A percentile compares a stretch with the other conserved stretches of the same genome.
Conservation (phyloP, 2,329 filamentous ascomycete genomes). For the Aspergillus sp. region DNA sequence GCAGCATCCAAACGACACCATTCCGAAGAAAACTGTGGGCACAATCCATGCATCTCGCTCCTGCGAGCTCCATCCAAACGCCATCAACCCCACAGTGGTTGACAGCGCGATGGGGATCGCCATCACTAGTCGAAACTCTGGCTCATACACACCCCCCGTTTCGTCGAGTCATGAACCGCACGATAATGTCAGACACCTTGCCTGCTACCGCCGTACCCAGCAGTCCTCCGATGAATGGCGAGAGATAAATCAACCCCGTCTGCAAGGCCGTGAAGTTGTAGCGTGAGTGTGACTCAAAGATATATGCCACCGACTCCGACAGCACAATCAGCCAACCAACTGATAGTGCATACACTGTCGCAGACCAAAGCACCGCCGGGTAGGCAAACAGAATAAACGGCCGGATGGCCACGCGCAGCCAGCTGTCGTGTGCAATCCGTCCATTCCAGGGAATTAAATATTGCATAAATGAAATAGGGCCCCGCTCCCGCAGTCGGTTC, state of each 20-base stretch:
- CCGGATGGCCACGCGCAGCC: constrained; percentile 70
- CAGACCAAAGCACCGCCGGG: constrained; percentile 83
- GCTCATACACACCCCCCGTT: constrained; percentile 96
- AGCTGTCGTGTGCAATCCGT: constrained; percentile 70
- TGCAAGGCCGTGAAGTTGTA: constrained; percentile 82
- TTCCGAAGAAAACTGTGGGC: constrained; percentile 86
- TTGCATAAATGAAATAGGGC: constrained; percentile 66
- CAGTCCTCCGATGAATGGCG: constrained; percentile 82
- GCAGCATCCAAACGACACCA: constrained; percentile 88
- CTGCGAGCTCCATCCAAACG: constrained; percentile 88
- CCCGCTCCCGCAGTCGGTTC: constrained; percentile 60
- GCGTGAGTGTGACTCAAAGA: constrained; percentile 63
- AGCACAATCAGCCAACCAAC: constrained; percentile 95
- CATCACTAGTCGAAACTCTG: constrained; percentile 90
- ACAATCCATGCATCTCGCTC: constrained; percentile 78
- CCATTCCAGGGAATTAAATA: constrained; percentile 75
- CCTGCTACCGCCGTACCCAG: constrained; percentile 90
- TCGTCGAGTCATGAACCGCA: constrained; percentile 71
- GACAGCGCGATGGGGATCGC: constrained; percentile 70
- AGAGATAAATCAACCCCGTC: constrained; percentile 82
- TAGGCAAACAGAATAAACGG: constrained; percentile 86
- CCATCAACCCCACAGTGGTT: constrained; percentile 83
- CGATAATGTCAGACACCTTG: constrained; percentile 78
- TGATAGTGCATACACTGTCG: constrained; percentile 78
- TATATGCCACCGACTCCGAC: constrained; percentile 76